Evolutionary conservation across 306 rosid species (phyloP).

Genomic region (Prunus mume): DNA sequence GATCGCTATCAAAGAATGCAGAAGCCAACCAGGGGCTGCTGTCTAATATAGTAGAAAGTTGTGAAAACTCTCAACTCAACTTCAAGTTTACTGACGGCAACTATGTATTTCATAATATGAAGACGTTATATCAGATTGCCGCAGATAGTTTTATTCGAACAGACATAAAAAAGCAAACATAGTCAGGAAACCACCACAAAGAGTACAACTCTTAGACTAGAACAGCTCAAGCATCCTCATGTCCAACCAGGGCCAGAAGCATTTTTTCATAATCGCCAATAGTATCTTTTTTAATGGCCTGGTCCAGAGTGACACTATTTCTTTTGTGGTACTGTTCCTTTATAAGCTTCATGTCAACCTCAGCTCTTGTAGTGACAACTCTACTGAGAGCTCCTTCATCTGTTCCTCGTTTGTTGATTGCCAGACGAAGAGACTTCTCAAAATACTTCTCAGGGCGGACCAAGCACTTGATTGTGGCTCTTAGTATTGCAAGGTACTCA

Average conservation of each 20-base stretch:
- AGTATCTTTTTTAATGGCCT: slow-evolving; percentile 28
- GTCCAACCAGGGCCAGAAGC: slow-evolving; percentile 33
- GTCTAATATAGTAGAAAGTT: background rate
- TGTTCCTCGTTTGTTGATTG: slow-evolving; percentile 34
- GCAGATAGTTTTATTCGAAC: background rate
- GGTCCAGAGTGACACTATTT: slow-evolving; percentile 23
- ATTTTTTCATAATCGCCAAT: slow-evolving; percentile 30
- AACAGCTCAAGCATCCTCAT: slow-evolving; percentile 4
- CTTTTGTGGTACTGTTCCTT: slow-evolving; percentile 32
- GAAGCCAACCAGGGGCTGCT: background rate
- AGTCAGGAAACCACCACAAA: background rate
- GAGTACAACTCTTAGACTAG: background rate
- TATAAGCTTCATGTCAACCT: slow-evolving; percentile 28
- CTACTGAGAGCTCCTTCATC: slow-evolving; percentile 42
- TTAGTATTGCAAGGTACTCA: slow-evolving; percentile 27
- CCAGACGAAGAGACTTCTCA: slow-evolving; percentile 31
- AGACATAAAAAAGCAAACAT: background rate
- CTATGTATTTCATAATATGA: background rate
- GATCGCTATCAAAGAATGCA: background rate
- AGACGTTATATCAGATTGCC: background rate
- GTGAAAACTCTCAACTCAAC: background rate
- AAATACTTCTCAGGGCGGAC: slow-evolving; percentile 31
- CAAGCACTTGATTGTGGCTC: slow-evolving; percentile 29
- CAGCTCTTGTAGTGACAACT: slow-evolving; percentile 31
- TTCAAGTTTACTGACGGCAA: background rate